Evolutionary conservation across 192 early-diverging fungal species (phyloP).

Genomic region (Coemansia umbellata): DNA sequence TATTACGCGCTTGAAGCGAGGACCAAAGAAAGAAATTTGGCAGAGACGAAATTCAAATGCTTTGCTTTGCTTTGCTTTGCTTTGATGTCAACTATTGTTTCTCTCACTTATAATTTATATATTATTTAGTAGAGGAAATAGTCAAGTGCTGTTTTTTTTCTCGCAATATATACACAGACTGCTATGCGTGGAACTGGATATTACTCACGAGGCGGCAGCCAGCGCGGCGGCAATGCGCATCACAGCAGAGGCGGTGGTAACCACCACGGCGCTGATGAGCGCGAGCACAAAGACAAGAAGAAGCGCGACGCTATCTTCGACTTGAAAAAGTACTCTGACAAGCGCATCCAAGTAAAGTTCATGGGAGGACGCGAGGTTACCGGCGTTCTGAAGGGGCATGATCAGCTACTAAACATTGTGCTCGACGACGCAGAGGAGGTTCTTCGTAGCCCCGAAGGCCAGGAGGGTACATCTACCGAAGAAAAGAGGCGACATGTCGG

Average conservation of each 20-base stretch:
- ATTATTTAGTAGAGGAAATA: too few relatives aligned
- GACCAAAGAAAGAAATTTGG: too few relatives aligned
- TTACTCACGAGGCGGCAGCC: conserved; percentile 53
- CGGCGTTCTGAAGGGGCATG: conserved; percentile 87
- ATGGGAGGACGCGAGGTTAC: conserved; percentile 90
- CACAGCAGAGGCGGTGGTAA: conserved; percentile 51
- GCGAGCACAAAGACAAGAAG: conserved; percentile 54
- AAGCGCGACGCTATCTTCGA: conserved; percentile 93
- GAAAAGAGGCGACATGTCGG: conserved; percentile 69
- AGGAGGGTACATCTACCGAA: conserved; percentile 17
- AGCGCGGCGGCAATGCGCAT: conserved; percentile 47
- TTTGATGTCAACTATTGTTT: too few relatives aligned
- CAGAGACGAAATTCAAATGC: too few relatives aligned
- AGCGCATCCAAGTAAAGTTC: conserved; percentile 89
- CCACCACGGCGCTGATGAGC: conserved; percentile 39
- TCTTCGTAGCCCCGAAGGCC: conserved; percentile 49
- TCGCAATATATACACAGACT: too few relatives aligned
- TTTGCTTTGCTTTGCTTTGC: too few relatives aligned
- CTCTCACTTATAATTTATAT: too few relatives aligned
- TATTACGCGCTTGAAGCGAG: too few relatives aligned
- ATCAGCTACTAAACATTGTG: conserved; percentile 90
- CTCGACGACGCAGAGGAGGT: conserved; percentile 89
- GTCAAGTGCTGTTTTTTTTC: not conserved
- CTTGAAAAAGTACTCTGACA: conserved; percentile 89
- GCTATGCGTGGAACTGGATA: conserved; percentile 54